Base-by-base conservation (phyloP, 1,139 yeast species). In the Yamadazyma trypodendri region DNA sequence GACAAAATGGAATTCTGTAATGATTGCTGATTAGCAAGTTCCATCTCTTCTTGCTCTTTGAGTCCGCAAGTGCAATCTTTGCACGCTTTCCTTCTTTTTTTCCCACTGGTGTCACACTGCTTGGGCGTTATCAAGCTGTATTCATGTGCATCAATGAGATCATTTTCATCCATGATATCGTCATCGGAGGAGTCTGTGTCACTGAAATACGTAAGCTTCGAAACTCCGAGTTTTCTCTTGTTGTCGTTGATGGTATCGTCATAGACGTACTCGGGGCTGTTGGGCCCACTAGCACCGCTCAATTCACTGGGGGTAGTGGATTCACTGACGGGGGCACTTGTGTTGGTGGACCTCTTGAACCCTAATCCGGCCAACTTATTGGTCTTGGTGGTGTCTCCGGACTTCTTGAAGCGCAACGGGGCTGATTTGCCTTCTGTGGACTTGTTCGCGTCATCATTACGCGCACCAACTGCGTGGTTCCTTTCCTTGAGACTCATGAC, bases 31-130 rank as follows among this genome's bases (percentile, higher is more conserved):
- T 63, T 70, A 51, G 54, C 50, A 45, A 75, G 77, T 48, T 75
- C 81, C 34, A 54, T 56, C 43, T 79, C 89, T 60, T 84, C 89
- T 41, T 75, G 63, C 59, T 92, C 98, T 51, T 84, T 88, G 48
- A 92, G 73, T 6, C 98, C 98, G 69, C 99, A 94, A 0, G 97
- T 84, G 61, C 98, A 94, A 62, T 92, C 97, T 63, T 89, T 92
- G 68, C 99, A 94, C 0, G 98, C 95, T 61, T 76, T 84, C 66
- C 85, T 79, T 62, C 90, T 75, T 56, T 75, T 77, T 40, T 79
- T 77, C 13, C 92, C 90, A 30, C 61, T 65, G 22, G 75, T 68
- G 45, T 68, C 74, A 54, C 82, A 77, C 46, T 67, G 63, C 42
- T 66, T 61, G 12, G 82, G 81, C 11, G 70, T 59, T 28, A 74